These are phyloP conservation scores for Fusarium dlaminii DNA, from an alignment of 2,329 filamentous ascomycete species.

Conservation along the genomic window DNA sequence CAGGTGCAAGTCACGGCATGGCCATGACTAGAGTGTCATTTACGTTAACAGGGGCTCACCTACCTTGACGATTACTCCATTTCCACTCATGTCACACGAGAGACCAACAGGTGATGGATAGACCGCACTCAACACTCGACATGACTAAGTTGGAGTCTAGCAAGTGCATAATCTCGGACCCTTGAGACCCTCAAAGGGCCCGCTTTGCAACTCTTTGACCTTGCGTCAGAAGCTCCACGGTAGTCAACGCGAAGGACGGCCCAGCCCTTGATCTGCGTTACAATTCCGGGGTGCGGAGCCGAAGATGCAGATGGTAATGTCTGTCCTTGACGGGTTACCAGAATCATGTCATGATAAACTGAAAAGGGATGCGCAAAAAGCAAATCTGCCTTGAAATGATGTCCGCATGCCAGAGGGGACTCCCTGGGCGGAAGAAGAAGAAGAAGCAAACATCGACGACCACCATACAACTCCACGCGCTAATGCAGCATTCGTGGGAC, in stretches of 20 bases:
- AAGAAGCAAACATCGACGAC: conserved; percentile 28
- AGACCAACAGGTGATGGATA: conserved; percentile 15
- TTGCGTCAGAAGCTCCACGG: background rate
- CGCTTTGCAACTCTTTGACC: background rate
- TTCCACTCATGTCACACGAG: conserved; percentile 22
- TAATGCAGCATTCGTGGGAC: conserved; percentile 34
- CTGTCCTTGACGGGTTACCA: background rate
- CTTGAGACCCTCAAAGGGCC: conserved; percentile 5
- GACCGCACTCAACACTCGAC: conserved; percentile 6
- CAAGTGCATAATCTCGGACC: background rate
- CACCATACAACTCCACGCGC: conserved; percentile 17
- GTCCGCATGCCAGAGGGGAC: conserved; percentile 3
- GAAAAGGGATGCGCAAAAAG: background rate
- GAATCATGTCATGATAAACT: conserved; percentile 3
- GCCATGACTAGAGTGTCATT: background rate
- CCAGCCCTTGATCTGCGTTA: conserved; percentile 11
- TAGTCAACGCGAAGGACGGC: background rate
- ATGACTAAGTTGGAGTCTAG: conserved; percentile 6
- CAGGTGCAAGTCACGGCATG: background rate
- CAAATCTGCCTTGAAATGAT: background rate
- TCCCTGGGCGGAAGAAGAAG: conserved; percentile 1
- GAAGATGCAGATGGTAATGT: conserved; percentile 3
- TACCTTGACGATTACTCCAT: conserved; percentile 20
- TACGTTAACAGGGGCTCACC: conserved; percentile 1
- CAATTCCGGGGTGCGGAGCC: conserved; percentile 22